phyloP scores from a whole-genome alignment of 2,329 filamentous ascomycete genomes.

The Capronia epimyces region DNA sequence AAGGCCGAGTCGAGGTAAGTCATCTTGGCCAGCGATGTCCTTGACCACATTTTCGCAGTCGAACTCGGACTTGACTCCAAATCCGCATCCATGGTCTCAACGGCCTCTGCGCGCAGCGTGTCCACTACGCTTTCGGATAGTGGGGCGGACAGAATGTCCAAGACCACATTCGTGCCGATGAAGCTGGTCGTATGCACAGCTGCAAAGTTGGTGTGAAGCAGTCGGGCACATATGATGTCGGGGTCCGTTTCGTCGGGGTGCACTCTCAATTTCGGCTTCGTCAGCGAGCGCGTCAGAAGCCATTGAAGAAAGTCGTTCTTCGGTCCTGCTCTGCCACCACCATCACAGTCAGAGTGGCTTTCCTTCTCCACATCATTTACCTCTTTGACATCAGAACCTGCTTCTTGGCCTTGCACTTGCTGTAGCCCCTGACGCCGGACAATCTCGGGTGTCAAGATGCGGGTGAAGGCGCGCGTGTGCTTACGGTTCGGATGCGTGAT shows the following conservation, averaged over 20 bases:
- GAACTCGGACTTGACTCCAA: neutral
- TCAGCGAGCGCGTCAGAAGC: slow-evolving; percentile 30
- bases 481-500: slow-evolving; percentile 45
- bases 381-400: neutral
- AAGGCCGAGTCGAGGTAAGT: slow-evolving; percentile 39
- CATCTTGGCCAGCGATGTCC: slow-evolving; percentile 36
- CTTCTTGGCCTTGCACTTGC: slow-evolving; percentile 23
- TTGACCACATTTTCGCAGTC: slow-evolving; percentile 31
- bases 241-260: slow-evolving; percentile 41
- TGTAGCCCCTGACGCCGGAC: slow-evolving; percentile 46
- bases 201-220: slow-evolving; percentile 46
- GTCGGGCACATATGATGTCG: slow-evolving; percentile 45
- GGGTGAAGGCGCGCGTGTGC: slow-evolving; percentile 44
- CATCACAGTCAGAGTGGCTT: too few species aligned
- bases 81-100: slow-evolving; percentile 14
- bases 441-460: slow-evolving; percentile 46
- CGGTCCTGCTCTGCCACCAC: neutral
- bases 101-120: slow-evolving; percentile 28
- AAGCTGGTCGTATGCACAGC: slow-evolving; percentile 32
- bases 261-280: neutral
- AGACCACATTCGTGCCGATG: slow-evolving; percentile 30
- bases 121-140: slow-evolving; percentile 32
- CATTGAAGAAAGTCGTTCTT: slow-evolving; percentile 56
- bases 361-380: neutral
- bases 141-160: slow-evolving; percentile 30